phyloP scores from a whole-genome alignment of 2,329 filamentous ascomycete genomes.

The Scopulariopsis brevicaulis region DNA sequence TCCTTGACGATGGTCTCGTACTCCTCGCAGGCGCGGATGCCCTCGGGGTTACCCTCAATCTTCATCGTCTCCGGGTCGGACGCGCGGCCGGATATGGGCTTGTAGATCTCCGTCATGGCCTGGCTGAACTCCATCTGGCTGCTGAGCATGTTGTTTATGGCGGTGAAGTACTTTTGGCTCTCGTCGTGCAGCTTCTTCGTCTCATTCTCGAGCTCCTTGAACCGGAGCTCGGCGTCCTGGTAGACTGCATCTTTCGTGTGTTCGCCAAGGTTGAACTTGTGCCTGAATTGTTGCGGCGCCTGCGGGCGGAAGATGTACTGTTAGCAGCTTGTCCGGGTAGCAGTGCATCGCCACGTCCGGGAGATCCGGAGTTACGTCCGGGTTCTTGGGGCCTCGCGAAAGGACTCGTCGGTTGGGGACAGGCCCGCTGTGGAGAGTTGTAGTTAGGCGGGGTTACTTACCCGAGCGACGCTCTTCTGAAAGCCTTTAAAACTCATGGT shows the following conservation, averaged over 20 bases:
- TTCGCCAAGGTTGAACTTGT: constrained; percentile 91
- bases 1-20: constrained; percentile 87
- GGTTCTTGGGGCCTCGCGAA: too few species aligned
- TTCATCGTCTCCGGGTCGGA: constrained; percentile 82
- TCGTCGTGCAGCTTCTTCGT: constrained; percentile 97
- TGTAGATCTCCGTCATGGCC: constrained; percentile 93
- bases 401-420: neutral
- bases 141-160: constrained; percentile 94
- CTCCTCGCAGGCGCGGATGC: constrained; percentile 90
- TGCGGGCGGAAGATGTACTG: constrained; percentile 12
- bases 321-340: neutral
- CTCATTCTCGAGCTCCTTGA: constrained; percentile 86
- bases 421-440: neutral
- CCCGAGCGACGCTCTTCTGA: constrained; percentile 77
- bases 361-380: neutral
- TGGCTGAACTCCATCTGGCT: constrained; percentile 98
- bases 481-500: constrained; percentile 96
- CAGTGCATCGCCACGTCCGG: neutral
- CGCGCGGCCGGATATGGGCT: constrained; percentile 90
- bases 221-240: constrained; percentile 85
- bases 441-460: constrained; percentile 31
- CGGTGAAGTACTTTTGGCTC: constrained; percentile 92
- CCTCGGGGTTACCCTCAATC: constrained; percentile 79
- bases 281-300: constrained; percentile 87
- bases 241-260: constrained; percentile 93